Evolutionary conservation across 768 basidiomycete genomes (phyloP).

Genomic region (Hemileccinum impolitum): DNA sequence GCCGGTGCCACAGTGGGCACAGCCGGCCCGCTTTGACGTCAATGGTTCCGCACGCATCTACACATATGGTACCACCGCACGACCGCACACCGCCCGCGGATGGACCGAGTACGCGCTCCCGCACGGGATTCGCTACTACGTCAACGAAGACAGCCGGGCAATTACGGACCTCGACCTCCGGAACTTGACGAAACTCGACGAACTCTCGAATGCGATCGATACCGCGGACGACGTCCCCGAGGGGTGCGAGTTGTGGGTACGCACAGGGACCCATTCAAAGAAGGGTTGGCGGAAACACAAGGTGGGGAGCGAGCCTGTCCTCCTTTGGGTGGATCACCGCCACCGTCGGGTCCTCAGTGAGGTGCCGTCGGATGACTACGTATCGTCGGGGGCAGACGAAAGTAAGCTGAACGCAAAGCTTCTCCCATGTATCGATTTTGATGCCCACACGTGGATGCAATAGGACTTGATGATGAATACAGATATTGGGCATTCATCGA

Average conservation of each 20-base stretch:
- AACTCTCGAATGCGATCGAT: slow-evolving; percentile 32
- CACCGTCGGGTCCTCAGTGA: slow-evolving; percentile 50
- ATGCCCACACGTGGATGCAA: not conserved
- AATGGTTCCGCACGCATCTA: slow-evolving; percentile 31
- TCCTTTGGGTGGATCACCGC: slow-evolving; percentile 67
- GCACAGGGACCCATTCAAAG: slow-evolving; percentile 35
- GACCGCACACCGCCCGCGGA: slow-evolving; percentile 41
- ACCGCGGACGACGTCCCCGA: slow-evolving; percentile 31
- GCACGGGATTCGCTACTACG: slow-evolving; percentile 67
- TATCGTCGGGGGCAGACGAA: slow-evolving; percentile 35
- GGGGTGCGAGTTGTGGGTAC: slow-evolving; percentile 64
- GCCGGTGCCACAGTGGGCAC: slow-evolving; percentile 29
- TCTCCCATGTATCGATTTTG: not conserved
- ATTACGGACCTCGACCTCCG: slow-evolving; percentile 74
- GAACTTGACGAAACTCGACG: slow-evolving; percentile 44
- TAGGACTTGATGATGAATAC: slow-evolving; percentile 73
- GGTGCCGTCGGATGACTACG: slow-evolving; percentile 34
- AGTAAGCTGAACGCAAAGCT: slow-evolving; percentile 28
- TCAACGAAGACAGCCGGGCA: slow-evolving; percentile 55
- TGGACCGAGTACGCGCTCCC: slow-evolving; percentile 80
- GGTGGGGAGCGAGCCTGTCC: slow-evolving; percentile 34
- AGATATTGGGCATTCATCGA: slow-evolving; percentile 83
- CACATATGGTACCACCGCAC: slow-evolving; percentile 24
- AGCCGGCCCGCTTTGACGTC: slow-evolving; percentile 20
- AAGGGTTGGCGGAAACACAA: slow-evolving; percentile 29